phyloP scores from a whole-genome alignment of 2,329 filamentous ascomycete species.

The Talaromyces sp. region DNA sequence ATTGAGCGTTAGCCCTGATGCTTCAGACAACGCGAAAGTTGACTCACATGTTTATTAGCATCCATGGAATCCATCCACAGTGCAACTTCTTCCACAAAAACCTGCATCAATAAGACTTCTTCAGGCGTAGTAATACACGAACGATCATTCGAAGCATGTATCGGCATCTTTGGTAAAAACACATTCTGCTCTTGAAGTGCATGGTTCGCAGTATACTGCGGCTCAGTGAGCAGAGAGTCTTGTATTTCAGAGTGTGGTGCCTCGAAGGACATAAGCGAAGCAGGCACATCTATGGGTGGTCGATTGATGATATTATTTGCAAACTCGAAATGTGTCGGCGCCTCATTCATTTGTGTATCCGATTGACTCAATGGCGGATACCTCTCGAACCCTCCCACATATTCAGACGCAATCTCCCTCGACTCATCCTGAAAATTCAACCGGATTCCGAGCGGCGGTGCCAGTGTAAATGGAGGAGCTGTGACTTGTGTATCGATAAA shows the following conservation, averaged over 20 bases:
- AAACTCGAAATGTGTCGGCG: slow-evolving; percentile 30
- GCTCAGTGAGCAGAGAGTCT: slow-evolving; percentile 30
- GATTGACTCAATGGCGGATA: slow-evolving; percentile 62
- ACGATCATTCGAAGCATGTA: slow-evolving; percentile 48
- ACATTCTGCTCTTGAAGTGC: slow-evolving; percentile 29
- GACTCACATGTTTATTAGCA: slow-evolving; percentile 66
- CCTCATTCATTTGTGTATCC: slow-evolving; percentile 23
- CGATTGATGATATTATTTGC: slow-evolving; percentile 36
- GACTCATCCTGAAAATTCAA: slow-evolving; percentile 88
- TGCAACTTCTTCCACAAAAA: slow-evolving; percentile 86
- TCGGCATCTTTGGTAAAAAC: slow-evolving; percentile 39
- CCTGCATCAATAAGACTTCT: slow-evolving; percentile 85
- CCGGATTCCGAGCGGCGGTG: slow-evolving; percentile 63
- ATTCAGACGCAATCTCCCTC: slow-evolving; percentile 84
- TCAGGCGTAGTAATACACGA: slow-evolving; percentile 71
- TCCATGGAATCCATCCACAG: slow-evolving; percentile 95
- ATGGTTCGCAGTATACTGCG: slow-evolving; percentile 25
- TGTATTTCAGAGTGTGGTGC: slow-evolving; percentile 37
- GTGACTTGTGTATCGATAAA: slow-evolving; percentile 83
- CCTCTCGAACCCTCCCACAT: slow-evolving; percentile 71
- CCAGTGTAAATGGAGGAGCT: slow-evolving; percentile 60
- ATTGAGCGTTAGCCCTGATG: neutral
- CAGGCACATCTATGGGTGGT: slow-evolving; percentile 49
- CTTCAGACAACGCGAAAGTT: neutral
- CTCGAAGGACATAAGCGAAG: slow-evolving; percentile 52